Conservation (phyloP, 768 basidiomycete genomes). For the Trametopsis cervina region DNA sequence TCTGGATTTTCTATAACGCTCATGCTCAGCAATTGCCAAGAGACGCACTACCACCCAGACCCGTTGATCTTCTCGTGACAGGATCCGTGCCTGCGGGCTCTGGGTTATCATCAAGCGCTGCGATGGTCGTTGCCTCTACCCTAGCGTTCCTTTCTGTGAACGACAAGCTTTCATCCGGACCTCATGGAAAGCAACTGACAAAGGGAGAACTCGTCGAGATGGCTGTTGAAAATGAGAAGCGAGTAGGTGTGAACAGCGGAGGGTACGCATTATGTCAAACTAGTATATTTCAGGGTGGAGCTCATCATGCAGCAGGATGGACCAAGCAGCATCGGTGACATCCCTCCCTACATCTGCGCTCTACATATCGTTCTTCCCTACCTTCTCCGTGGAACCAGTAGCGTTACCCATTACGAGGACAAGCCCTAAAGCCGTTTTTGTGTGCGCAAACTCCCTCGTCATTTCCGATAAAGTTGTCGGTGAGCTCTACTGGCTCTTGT, state of each 20-base stretch:
- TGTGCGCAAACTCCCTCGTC: slow-evolving; percentile 80
- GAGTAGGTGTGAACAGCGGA: slow-evolving; percentile 78
- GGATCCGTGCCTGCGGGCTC: slow-evolving; percentile 85
- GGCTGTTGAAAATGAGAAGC: slow-evolving; percentile 78
- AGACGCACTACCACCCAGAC: neutral
- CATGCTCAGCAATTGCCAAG: neutral
- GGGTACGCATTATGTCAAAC: slow-evolving; percentile 56
- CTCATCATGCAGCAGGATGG: slow-evolving; percentile 48
- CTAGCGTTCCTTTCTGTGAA: slow-evolving; percentile 77
- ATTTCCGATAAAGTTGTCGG: slow-evolving; percentile 66
- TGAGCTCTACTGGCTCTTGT: slow-evolving; percentile 2
- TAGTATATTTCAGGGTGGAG: too few relatives aligned
- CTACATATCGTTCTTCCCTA: slow-evolving; percentile 78
- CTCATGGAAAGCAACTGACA: slow-evolving; percentile 28
- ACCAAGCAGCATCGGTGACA: slow-evolving; percentile 86
- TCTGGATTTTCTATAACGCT: too few relatives aligned
- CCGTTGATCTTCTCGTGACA: slow-evolving; percentile 56
- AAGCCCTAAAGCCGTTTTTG: slow-evolving; percentile 45
- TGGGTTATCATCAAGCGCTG: slow-evolving; percentile 82
- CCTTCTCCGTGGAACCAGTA: slow-evolving; percentile 57
- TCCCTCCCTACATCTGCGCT: slow-evolving; percentile 63
- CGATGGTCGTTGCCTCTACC: slow-evolving; percentile 85
- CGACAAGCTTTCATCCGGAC: slow-evolving; percentile 35
- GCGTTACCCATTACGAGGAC: slow-evolving; percentile 44
- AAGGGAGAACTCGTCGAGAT: slow-evolving; percentile 74